Conservation (phyloP, 2,329 filamentous ascomycete species). For the Colletotrichum coccodes region DNA sequence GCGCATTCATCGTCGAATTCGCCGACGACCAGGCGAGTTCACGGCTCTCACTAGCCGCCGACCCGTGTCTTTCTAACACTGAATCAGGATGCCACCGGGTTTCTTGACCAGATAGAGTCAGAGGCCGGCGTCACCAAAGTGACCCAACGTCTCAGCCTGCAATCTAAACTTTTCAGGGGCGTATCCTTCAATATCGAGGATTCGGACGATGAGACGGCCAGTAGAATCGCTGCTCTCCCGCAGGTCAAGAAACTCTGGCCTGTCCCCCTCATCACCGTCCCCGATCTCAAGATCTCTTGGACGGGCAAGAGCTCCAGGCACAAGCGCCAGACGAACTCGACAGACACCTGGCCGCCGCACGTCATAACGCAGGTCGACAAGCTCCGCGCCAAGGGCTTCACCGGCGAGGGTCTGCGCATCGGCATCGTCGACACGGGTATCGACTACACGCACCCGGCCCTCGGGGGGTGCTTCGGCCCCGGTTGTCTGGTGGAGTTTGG, state of each 20-base stretch:
- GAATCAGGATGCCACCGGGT: constrained; percentile 17
- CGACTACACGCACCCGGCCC: constrained; percentile 57
- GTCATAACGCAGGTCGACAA: constrained; percentile 67
- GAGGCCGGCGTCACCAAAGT: constrained; percentile 25
- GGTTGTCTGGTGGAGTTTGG: constrained; percentile 56
- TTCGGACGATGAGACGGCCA: constrained; percentile 50
- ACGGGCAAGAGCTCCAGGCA: constrained; percentile 41
- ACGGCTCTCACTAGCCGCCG: not conserved
- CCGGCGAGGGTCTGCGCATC: constrained; percentile 62
- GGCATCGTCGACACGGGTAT: constrained; percentile 61
- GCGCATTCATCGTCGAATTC: constrained; percentile 64
- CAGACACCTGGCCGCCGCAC: constrained; percentile 58
- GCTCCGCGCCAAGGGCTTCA: constrained; percentile 58
- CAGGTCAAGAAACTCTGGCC: constrained; percentile 62
- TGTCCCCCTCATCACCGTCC: constrained; percentile 54
- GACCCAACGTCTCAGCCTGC: constrained; percentile 35
- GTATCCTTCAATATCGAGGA: constrained; percentile 63
- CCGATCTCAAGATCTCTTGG: constrained; percentile 52
- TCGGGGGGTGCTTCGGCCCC: constrained; percentile 58
- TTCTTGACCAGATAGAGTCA: constrained; percentile 24
- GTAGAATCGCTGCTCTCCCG: constrained; percentile 51
- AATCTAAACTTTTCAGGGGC: constrained; percentile 50
- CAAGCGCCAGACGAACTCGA: constrained; percentile 35
- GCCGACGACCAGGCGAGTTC: constrained; percentile 56
- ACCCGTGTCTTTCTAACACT: not conserved